Evolutionary conservation across 805 yeast genomes (phyloP), one percentile per base, ranked within the genome.

Genomic region (Saccharomycopsis sp.): DNA sequence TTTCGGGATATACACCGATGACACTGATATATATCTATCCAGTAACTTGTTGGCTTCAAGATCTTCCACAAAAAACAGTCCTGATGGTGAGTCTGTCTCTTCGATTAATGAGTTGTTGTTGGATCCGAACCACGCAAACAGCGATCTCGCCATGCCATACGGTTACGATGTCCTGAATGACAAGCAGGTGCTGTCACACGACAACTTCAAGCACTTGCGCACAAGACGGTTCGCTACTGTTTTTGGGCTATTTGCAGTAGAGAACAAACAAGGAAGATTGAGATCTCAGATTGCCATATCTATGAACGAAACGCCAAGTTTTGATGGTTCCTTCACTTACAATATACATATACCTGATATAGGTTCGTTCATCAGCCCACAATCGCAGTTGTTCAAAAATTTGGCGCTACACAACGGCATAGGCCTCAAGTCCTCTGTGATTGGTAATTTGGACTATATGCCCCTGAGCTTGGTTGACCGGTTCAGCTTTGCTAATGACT

Each of bases 271-370:
- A 27, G 39, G 33, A 22, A 16, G 20, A 27, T 12, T 13, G 62
- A 4, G 23, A 12, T 21, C 41, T 26, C 43, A 39, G 16, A 20
- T 45, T 41, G 70, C 60, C 1, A 46, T 67, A 1, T 68, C 73
- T 1, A 39, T 67, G 23, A 27, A 21, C 13, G 9, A 31, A 31
- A 31, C n/a, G n/a, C n/a, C n/a, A n/a, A n/a, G n/a, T n/a, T n/a
- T n/a, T n/a, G n/a, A n/a, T n/a, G n/a, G n/a, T n/a, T n/a, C n/a
- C n/a, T n/a, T n/a, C n/a, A 34, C 46, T 4, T 37, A 68, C 8
- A 60, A 63, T 39, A 41, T 69, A 5, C 73, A 69, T 48, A 48
- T 69, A 6, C 68, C 71, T 3, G 73, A 69, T 48, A 39, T 65
- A 4, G 60, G 61, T 7, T 52, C 68, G 1, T 58, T 51, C 36